Conservation (phyloP, 2,329 filamentous ascomycete species). For the Rhexocercosporidium sp. region DNA sequence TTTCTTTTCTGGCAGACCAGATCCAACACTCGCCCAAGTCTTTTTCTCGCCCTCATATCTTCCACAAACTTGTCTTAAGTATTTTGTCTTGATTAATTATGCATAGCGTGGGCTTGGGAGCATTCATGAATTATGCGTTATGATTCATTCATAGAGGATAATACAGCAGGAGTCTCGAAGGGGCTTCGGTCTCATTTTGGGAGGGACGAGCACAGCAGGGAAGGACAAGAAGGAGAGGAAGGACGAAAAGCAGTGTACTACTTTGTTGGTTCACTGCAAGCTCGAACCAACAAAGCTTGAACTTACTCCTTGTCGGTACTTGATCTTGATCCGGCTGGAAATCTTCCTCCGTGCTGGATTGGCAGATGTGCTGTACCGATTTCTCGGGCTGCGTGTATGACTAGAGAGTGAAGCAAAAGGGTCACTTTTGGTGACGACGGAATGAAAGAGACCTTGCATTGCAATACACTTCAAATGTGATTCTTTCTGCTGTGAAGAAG, state of each 20-base stretch:
- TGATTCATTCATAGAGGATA: no score
- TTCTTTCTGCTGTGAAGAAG: no score
- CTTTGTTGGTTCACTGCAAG: no score
- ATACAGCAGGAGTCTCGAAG: background rate
- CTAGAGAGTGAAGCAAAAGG: no score
- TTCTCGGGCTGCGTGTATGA: background rate
- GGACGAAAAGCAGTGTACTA: background rate
- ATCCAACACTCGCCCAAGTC: background rate
- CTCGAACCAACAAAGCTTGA: background rate
- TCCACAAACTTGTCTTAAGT: background rate
- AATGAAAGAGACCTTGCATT: no score
- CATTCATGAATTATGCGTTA: background rate
- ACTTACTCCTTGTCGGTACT: background rate
- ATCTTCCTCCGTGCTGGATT: background rate
- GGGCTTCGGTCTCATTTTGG: background rate
- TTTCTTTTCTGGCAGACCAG: background rate
- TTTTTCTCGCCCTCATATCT: background rate
- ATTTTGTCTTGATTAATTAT: conserved; percentile 1
- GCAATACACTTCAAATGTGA: no score
- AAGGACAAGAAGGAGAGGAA: background rate
- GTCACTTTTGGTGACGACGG: no score
- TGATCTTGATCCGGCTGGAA: background rate
- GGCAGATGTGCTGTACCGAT: background rate
- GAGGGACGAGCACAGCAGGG: background rate
- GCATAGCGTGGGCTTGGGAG: conserved; percentile 1